Percentiles rank a stretch among this genome's conserved stretches.
Conservation (phyloP, 352 stramenopile genomes). For the Phytopythium chamaehyphon region DNA sequence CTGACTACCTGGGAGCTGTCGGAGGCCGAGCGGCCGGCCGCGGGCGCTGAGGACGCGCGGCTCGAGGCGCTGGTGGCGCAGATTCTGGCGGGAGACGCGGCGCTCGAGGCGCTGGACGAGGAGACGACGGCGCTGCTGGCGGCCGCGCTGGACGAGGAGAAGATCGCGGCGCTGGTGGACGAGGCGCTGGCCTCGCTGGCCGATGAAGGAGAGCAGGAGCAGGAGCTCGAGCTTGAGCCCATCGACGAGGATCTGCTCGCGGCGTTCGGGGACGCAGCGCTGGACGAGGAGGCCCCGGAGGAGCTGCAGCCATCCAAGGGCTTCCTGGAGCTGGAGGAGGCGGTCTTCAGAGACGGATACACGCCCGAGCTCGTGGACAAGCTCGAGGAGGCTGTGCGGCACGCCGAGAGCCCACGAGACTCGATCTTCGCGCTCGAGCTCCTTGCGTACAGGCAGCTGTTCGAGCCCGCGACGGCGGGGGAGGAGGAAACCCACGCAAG, state of each 20-base stretch:
- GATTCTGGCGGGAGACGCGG: not conserved
- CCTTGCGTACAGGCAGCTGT: constrained; percentile 58
- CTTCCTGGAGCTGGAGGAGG: constrained; percentile 51
- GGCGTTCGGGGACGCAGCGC: not conserved
- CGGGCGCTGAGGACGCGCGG: not conserved
- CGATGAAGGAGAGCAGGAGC: not conserved
- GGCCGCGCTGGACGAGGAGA: not conserved
- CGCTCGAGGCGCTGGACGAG: constrained; percentile 3
- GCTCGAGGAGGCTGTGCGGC: constrained; percentile 22
- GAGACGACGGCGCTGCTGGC: constrained; percentile 2
- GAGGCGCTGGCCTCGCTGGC: not conserved
- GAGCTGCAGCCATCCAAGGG: constrained; percentile 33
- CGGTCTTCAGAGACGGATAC: constrained; percentile 39
- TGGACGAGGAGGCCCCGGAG: constrained; percentile 4
- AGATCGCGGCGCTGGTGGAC: constrained; percentile 1
- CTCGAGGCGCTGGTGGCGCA: not conserved
- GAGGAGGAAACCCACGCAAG: not conserved
- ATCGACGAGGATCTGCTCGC: constrained; percentile 2
- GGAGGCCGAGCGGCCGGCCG: no score
- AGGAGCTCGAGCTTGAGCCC: constrained; percentile 16
- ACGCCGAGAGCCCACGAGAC: constrained; percentile 20
- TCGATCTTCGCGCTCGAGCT: constrained; percentile 50
- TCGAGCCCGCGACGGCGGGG: constrained; percentile 26
- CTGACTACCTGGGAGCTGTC: no score
- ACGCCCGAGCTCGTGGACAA: constrained; percentile 30